Conservation (phyloP, 2,329 filamentous ascomycete genomes). For the Onygenales sp. region DNA sequence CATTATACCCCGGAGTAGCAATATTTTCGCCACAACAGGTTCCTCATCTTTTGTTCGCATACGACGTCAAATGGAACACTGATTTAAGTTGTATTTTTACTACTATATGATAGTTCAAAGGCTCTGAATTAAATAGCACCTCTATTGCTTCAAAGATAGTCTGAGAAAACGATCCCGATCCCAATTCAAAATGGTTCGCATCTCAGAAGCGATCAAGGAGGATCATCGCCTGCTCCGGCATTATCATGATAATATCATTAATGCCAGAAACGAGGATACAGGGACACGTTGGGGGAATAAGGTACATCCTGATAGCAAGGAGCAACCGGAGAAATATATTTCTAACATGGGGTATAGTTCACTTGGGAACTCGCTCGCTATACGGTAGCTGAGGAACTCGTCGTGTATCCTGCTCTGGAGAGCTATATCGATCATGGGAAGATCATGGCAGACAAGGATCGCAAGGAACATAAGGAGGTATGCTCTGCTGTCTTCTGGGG, state of each 20-base stretch:
- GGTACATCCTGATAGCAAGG: constrained; percentile 3
- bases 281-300: constrained; percentile 39
- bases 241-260: constrained; percentile 36
- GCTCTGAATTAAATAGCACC: too few relatives aligned
- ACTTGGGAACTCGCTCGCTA: constrained; percentile 46
- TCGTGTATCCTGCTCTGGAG: constrained; percentile 48
- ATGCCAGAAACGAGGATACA: constrained; percentile 32
- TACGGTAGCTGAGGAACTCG: constrained; percentile 42
- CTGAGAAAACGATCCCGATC: background rate
- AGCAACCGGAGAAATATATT: background rate
- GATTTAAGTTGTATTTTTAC: too few relatives aligned
- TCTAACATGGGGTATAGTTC: constrained; percentile 25
- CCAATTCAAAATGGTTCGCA: constrained; percentile 12
- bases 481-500: background rate
- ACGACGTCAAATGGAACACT: too few relatives aligned
- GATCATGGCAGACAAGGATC: constrained; percentile 31
- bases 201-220: constrained; percentile 30
- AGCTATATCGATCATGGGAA: constrained; percentile 37
- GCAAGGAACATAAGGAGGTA: constrained; percentile 11
- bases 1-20: too few relatives aligned
- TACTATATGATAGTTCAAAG: too few relatives aligned
- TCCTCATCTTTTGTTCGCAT: too few relatives aligned
- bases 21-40: too few relatives aligned
- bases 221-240: constrained; percentile 35
- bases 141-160: too few relatives aligned